A percentile compares a stretch with the other conserved stretches of the same genome.
Evolutionary conservation across 1,284 basidiomycete species (phyloP).

Genomic region (Melanopsichium pennsylvanicum): DNA sequence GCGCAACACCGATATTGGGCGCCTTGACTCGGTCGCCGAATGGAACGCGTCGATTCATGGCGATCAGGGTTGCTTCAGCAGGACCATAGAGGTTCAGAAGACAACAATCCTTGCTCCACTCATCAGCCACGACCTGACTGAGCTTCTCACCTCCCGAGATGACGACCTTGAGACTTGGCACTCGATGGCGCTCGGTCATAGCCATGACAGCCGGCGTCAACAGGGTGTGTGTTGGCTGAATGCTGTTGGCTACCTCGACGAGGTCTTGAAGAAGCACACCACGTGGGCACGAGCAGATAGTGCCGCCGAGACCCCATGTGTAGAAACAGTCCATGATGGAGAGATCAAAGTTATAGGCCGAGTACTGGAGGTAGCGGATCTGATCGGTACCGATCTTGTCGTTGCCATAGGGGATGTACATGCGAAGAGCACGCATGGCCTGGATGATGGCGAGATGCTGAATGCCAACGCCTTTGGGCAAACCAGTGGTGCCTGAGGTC

Average conservation of each 20-base stretch:
- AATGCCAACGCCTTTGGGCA: slow-evolving; percentile 65
- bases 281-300: slow-evolving; percentile 59
- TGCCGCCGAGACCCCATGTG: slow-evolving; percentile 61
- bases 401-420: slow-evolving; percentile 58
- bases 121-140: slow-evolving; percentile 66
- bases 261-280: slow-evolving; percentile 55
- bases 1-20: slow-evolving; percentile 65
- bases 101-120: slow-evolving; percentile 64
- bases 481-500: slow-evolving; percentile 67
- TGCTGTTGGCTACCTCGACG: slow-evolving; percentile 51
- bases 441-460: slow-evolving; percentile 63
- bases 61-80: slow-evolving; percentile 63
- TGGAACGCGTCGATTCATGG: slow-evolving; percentile 61
- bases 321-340: slow-evolving; percentile 66
- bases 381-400: slow-evolving; percentile 41
- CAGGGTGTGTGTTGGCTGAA: slow-evolving; percentile 61
- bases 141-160: slow-evolving; percentile 67
- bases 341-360: slow-evolving; percentile 65
- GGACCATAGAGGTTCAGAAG: slow-evolving; percentile 65
- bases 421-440: slow-evolving; percentile 60
- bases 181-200: slow-evolving; percentile 59
- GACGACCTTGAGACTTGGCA: slow-evolving; percentile 63
- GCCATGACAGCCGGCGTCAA: slow-evolving; percentile 67
- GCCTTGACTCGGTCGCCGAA: slow-evolving; percentile 63
- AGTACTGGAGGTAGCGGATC: slow-evolving; percentile 65